Conservation (phyloP, 176 grass and related monocot genomes). For the Oropetium thomaeum region DNA sequence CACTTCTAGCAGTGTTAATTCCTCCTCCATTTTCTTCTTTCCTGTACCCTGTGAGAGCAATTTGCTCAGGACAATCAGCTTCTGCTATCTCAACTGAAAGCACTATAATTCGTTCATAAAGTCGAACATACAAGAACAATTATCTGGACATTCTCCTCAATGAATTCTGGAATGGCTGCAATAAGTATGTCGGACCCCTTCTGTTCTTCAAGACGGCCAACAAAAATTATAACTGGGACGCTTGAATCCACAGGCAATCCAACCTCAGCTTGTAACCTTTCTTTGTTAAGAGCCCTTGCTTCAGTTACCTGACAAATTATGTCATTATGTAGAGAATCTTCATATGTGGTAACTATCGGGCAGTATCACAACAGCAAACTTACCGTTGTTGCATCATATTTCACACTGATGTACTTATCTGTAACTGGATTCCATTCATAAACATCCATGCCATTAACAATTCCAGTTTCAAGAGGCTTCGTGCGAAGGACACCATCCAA, state of each 20-base stretch:
- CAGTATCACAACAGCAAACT: conserved; percentile 1
- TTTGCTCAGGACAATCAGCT: neutral
- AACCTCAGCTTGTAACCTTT: conserved; percentile 85
- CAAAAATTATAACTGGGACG: conserved; percentile 70
- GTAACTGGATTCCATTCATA: conserved; percentile 78
- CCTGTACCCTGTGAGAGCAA: conserved; percentile 73
- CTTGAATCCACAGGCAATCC: conserved; percentile 66
- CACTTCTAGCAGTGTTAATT: conserved; percentile 44
- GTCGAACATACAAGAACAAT: conserved; percentile 68
- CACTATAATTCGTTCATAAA: neutral
- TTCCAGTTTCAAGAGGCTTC: conserved; percentile 57
- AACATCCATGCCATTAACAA: conserved; percentile 93
- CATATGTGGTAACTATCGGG: neutral
- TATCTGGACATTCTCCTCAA: conserved; percentile 82
- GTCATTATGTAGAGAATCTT: conserved; percentile 25
- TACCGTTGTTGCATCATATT: conserved; percentile 78
- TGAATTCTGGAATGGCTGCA: conserved; percentile 69
- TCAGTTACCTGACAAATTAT: conserved; percentile 52
- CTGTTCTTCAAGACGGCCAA: conserved; percentile 92
- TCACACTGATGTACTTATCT: conserved; percentile 66
- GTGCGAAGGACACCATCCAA: conserved; percentile 51
- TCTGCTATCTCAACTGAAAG: neutral
- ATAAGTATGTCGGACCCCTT: conserved; percentile 96
- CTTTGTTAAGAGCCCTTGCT: conserved; percentile 86
- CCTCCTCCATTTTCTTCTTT: conserved; percentile 85